Conservation (phyloP, 1,284 basidiomycete species). For the Ustilago cynodontis region DNA sequence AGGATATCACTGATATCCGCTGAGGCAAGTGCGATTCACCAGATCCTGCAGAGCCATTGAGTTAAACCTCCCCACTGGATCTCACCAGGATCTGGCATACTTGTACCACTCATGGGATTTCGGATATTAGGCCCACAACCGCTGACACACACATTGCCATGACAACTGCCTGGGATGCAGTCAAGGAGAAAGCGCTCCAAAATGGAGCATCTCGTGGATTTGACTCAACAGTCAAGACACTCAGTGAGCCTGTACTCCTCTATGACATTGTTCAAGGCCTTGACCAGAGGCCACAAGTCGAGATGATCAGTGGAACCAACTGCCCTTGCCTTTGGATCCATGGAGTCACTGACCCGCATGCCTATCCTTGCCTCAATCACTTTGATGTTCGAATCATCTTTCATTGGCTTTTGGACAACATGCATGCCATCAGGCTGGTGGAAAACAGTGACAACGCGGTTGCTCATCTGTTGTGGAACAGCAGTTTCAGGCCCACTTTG, state of each 20-base stretch:
- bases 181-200: neutral
- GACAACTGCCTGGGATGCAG: slow-evolving; percentile 26
- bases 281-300: slow-evolving; percentile 2
- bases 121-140: too few species aligned
- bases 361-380: too few species aligned
- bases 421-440: too few species aligned
- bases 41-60: too few species aligned
- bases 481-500: too few species aligned
- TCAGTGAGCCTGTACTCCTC: neutral
- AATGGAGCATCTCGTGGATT: neutral
- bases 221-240: neutral
- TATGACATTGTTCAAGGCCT: neutral
- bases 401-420: neutral
- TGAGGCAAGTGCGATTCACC: too few species aligned
- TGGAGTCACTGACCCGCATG: neutral
- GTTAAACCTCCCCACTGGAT: too few species aligned
- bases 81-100: too few species aligned
- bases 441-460: too few species aligned
- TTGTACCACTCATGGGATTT: too few species aligned
- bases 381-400: neutral
- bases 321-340: slow-evolving; percentile 17
- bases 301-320: neutral
- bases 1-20: too few species aligned
- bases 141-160: slow-evolving; percentile 13
- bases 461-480: too few species aligned